Evolutionary conservation across 2,329 filamentous ascomycete genomes (phyloP).

Genomic region (Phaeophleospora eucalypticola): DNA sequence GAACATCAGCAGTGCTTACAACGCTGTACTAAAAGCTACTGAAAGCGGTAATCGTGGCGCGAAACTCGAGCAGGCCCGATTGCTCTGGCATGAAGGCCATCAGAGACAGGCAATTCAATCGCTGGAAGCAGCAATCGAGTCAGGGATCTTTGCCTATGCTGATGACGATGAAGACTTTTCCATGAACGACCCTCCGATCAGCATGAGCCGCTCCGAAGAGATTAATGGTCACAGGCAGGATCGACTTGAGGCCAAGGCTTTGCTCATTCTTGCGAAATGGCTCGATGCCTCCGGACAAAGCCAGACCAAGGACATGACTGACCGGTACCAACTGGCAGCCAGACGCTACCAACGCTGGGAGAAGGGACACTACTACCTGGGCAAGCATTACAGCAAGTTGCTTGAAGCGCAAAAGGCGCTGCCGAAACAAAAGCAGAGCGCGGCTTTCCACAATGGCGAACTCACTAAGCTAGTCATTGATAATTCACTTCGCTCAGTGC

Average conservation of each 20-base stretch:
- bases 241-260: constrained; percentile 68
- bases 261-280: constrained; percentile 93
- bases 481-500: constrained; percentile 83
- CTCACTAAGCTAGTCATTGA: constrained; percentile 85
- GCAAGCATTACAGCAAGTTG: constrained; percentile 95
- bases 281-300: constrained; percentile 92
- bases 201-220: constrained; percentile 8
- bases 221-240: constrained; percentile 46
- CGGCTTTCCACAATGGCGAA: constrained; percentile 65
- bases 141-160: constrained; percentile 61
- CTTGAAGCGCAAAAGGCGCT: constrained; percentile 82
- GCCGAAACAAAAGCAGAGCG: constrained; percentile 65
- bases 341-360: constrained; percentile 72
- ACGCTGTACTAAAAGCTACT: constrained; percentile 84
- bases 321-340: constrained; percentile 80
- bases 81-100: constrained; percentile 90
- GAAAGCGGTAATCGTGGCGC: constrained; percentile 79
- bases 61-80: constrained; percentile 87
- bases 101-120: constrained; percentile 93
- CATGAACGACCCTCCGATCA: constrained; percentile 8
- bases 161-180: constrained; percentile 9
- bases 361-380: constrained; percentile 95
- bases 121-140: constrained; percentile 78
- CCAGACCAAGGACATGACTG: constrained; percentile 71
- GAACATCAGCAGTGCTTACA: constrained; percentile 82